Percentiles rank a stretch among this genome's conserved stretches.
Conservation (phyloP, 148 eudicot genomes). For the Chenopodium suecicum region DNA sequence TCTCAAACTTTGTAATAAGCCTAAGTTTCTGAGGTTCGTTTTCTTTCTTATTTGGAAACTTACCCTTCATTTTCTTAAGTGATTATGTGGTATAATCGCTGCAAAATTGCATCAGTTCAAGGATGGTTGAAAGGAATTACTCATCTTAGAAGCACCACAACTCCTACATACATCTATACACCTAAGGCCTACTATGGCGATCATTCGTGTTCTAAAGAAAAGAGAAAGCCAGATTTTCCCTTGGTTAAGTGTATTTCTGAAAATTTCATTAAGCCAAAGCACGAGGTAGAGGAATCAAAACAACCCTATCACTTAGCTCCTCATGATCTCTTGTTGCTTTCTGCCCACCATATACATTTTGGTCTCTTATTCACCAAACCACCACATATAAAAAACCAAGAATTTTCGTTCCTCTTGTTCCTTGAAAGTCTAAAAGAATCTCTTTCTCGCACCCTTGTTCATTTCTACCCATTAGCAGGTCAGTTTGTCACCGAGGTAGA, state of each 20-base stretch:
- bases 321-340: constrained; percentile 2
- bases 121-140: too few species aligned
- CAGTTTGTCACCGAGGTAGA: constrained; percentile 13
- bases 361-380: constrained; percentile 26
- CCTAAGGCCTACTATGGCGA: too few species aligned
- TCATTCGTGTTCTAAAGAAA: too few species aligned
- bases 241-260: constrained; percentile 5
- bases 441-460: constrained; percentile 6
- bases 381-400: not conserved
- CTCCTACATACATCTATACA: too few species aligned
- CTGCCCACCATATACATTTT: constrained; percentile 17
- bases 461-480: constrained; percentile 18
- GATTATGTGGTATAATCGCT: too few species aligned
- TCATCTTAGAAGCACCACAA: too few species aligned
- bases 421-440: constrained; percentile 10
- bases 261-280: constrained; percentile 24
- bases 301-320: constrained; percentile 10
- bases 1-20: too few species aligned
- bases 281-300: constrained; percentile 9
- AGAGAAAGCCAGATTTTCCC: not conserved
- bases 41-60: too few species aligned
- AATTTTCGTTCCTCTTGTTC: not conserved
- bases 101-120: too few species aligned
- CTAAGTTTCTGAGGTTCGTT: too few species aligned
- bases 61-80: too few species aligned